These are phyloP conservation scores for Yamadazyma spencermartinsiae DNA, from an alignment of 1,139 yeast genomes.

Conservation along the genomic window DNA sequence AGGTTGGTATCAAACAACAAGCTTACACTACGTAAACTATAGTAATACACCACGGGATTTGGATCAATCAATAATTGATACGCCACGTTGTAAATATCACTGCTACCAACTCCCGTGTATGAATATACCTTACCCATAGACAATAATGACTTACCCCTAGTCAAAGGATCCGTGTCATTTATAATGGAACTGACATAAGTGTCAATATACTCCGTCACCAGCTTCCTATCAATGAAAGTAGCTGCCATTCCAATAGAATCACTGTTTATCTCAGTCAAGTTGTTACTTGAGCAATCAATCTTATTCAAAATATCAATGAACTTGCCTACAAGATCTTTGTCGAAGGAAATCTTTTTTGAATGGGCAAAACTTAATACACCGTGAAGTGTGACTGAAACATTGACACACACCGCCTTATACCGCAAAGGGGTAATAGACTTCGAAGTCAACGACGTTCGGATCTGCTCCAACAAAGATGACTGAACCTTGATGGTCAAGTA, in stretches of 20 bases:
- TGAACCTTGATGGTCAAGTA: slow-evolving; percentile 78
- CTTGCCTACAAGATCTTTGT: slow-evolving; percentile 47
- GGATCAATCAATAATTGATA: slow-evolving; percentile 72
- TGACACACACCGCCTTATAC: slow-evolving; percentile 55
- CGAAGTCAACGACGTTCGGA: slow-evolving; percentile 53
- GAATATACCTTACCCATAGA: slow-evolving; percentile 62
- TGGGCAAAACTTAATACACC: slow-evolving; percentile 46
- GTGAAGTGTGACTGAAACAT: slow-evolving; percentile 63
- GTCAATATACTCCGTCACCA: slow-evolving; percentile 50
- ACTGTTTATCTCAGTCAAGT: slow-evolving; percentile 54
- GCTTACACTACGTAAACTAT: slow-evolving; percentile 63
- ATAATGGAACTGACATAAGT: slow-evolving; percentile 62
- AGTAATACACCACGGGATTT: slow-evolving; percentile 78
- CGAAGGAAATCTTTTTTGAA: slow-evolving; percentile 29
- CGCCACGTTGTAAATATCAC: slow-evolving; percentile 55
- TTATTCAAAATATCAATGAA: slow-evolving; percentile 59
- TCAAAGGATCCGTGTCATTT: slow-evolving; percentile 48
- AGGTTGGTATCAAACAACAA: slow-evolving; percentile 57
- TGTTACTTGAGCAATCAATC: slow-evolving; percentile 39
- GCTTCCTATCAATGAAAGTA: slow-evolving; percentile 34
- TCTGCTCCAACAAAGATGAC: slow-evolving; percentile 77
- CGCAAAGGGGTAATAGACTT: slow-evolving; percentile 33
- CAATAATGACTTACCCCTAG: slow-evolving; percentile 65
- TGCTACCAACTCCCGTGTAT: slow-evolving; percentile 31
- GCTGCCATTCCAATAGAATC: slow-evolving; percentile 66